A percentile compares a stretch with the other conserved stretches of the same genome.
Evolutionary conservation across 345 rosid genomes (phyloP).

Genomic region (Anastatica hierochuntica): DNA sequence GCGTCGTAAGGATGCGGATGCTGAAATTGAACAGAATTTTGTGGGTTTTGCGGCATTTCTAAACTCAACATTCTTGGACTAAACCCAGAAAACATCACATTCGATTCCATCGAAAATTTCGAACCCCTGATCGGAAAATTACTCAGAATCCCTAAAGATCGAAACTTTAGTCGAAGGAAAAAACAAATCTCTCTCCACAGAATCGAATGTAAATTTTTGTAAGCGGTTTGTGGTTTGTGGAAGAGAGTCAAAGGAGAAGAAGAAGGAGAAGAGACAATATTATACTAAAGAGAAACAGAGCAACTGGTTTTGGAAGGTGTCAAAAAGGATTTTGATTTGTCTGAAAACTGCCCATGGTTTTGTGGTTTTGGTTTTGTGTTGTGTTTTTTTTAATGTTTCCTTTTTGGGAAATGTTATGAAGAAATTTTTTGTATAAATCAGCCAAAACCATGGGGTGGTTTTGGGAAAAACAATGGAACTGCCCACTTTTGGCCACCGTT

Average conservation of each 20-base stretch:
- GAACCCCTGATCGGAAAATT: not conserved
- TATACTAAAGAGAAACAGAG: not conserved
- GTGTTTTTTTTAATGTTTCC: conserved; percentile 11
- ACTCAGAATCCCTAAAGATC: too few species aligned
- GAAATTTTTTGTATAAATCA: not conserved
- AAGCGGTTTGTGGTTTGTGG: too few species aligned
- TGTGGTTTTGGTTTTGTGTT: conserved; percentile 37
- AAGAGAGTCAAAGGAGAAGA: not conserved
- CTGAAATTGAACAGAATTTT: conserved; percentile 35
- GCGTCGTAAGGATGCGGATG: conserved; percentile 42
- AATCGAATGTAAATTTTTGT: too few species aligned
- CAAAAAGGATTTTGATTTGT: not conserved
- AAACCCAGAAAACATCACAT: conserved; percentile 58
- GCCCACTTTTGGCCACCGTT: not conserved
- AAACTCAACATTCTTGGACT: conserved; percentile 67
- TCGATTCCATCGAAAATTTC: conserved; percentile 43
- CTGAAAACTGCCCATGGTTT: not conserved
- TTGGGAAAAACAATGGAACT: conserved; percentile 18
- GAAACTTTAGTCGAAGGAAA: not conserved
- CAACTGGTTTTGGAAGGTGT: not conserved
- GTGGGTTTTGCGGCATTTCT: conserved; percentile 62
- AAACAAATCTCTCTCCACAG: not conserved
- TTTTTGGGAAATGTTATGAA: conserved; percentile 2
- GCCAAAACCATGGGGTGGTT: conserved; percentile 22
- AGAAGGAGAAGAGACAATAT: not conserved